Evolutionary conservation across 176 grass and related monocot genomes (phyloP), one percentile per base, ranked within the genome.

Genomic region (Eleusine coracana): DNA sequence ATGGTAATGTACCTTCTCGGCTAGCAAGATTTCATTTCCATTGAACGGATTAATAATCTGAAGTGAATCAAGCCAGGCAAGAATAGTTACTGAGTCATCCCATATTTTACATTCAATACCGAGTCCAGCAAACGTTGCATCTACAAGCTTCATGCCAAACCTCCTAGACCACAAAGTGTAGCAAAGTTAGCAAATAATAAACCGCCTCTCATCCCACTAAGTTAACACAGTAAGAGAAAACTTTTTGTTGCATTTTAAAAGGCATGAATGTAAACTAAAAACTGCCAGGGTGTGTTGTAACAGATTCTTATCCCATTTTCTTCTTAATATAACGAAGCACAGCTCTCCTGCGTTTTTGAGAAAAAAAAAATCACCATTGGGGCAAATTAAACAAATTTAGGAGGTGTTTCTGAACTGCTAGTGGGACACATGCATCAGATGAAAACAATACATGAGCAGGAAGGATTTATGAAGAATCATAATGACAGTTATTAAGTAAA

Each of bases 101-200:
- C 88, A 93, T 66, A 93, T 71, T 95, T 95, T 87, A 75, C 78
- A 95, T 83, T 98, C 92, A 76, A 86, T 70, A 74, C 85, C 69
- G 81, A 93, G 81, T 39, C 89, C 91, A 82, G 66, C 38, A 68
- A 93, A 89, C 69, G 77, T 61, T 66, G 75, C 77, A 87, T 95
- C 60, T 21, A 88, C 89, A 91, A 95, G 79, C 55, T 88, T 93
- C 70, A 72, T 76, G 66, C 34, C 75, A 36, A 64, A 69, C 73
- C 39, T 74, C 65, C 90, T 98, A 72, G 62, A 88, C 38, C 34
- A 91, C 75, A 84, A 17, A 68, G 62, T 23, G 7, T 18, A 68
- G 60, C n/a, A 71, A 84, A 64, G 82, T 83, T 65, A 86, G 54
- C 61, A 5, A 5, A 79, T 40, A 80, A 78, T 10, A 76, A 81